Evolutionary conservation across 176 grass and related monocot genomes (phyloP), one percentile per base, ranked within the genome.

Genomic region (Calamus simplicifolius): DNA sequence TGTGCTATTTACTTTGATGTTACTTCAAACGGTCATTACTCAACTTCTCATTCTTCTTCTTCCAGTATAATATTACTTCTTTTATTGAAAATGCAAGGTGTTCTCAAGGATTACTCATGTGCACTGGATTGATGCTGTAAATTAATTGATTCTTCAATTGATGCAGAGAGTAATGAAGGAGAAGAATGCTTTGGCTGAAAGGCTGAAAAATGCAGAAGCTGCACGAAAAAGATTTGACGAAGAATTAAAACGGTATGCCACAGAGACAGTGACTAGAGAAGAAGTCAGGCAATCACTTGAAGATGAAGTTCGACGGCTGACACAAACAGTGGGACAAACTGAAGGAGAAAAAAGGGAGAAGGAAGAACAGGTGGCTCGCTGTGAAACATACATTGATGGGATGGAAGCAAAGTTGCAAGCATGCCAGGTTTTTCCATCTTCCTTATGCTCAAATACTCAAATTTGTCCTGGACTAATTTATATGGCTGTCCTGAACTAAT

Each of bases 341-440:
- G 87, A 92, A 58, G 87, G 67, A 57, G 84, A 89, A 71, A 98
- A 92, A 73, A 73, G 75, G 72, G 87, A 89, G 67, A 98, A 92
- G 59, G 86, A 92, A 85, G 87, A 75, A 18, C 87, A 98, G 71
- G 75, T 98, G 76, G 50, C 59, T 80, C 87, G 81, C 5, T 98
- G 81, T 67, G 87, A 92, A 82, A 73, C 79, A 27, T 88, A 83
- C 53, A 92, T 98, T 69, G 84, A 92, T 74, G 81, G 84, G 64
- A 87, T 98, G 84, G 81, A 98, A 63, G 80, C 87, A 18, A 98
- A 92, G 85, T 66, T 98, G 50, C 81, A 98, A 81, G 73, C 75
- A 69, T 88, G 80, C 58, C 87, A 98, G 81, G 93, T 97, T 71
- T 50, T 50, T 61, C 49, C 35, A 63, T 27, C 56, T 67, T 55